Percentiles rank a stretch among this genome's conserved stretches.
Evolutionary conservation across 768 basidiomycete genomes (phyloP).

Genomic region (Crepidotus variabilis): DNA sequence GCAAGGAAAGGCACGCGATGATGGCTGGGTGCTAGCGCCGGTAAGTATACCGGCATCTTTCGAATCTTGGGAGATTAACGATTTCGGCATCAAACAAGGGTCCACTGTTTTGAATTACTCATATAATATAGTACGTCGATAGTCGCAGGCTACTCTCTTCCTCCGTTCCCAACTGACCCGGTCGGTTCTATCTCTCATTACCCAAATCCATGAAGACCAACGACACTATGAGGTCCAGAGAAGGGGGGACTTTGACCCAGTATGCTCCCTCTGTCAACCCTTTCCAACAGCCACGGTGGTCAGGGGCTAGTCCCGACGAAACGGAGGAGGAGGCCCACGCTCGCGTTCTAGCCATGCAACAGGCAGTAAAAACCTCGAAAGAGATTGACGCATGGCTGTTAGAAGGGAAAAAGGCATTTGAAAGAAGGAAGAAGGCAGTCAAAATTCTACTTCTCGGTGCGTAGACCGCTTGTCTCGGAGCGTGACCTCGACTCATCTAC

Average conservation of each 20-base stretch:
- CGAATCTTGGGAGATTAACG: not conserved
- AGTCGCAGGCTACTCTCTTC: not conserved
- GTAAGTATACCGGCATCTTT: not conserved
- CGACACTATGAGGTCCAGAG: constrained; percentile 17
- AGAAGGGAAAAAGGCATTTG: constrained; percentile 41
- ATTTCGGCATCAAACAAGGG: not conserved
- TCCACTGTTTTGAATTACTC: not conserved
- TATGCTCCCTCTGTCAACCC: constrained; percentile 21
- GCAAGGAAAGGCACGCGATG: not conserved
- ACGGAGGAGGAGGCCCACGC: constrained; percentile 29
- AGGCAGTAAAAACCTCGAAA: constrained; percentile 39
- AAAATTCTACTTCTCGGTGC: constrained; percentile 56
- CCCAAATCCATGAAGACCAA: not conserved
- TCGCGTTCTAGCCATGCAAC: constrained; percentile 32
- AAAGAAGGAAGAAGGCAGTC: constrained; percentile 46
- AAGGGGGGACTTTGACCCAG: constrained; percentile 3
- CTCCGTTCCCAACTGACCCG: not conserved
- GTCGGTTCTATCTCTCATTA: not conserved
- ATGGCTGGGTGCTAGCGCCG: not conserved
- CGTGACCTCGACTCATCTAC: not conserved
- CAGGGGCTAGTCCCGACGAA: constrained; percentile 24
- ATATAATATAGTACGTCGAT: not conserved
- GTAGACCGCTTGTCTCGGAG: constrained; percentile 3
- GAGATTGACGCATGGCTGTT: constrained; percentile 46
- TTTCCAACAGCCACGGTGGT: constrained; percentile 20